Base-by-base conservation (phyloP, 805 yeast genomes). In the Wickerhamiella brachini region DNA sequence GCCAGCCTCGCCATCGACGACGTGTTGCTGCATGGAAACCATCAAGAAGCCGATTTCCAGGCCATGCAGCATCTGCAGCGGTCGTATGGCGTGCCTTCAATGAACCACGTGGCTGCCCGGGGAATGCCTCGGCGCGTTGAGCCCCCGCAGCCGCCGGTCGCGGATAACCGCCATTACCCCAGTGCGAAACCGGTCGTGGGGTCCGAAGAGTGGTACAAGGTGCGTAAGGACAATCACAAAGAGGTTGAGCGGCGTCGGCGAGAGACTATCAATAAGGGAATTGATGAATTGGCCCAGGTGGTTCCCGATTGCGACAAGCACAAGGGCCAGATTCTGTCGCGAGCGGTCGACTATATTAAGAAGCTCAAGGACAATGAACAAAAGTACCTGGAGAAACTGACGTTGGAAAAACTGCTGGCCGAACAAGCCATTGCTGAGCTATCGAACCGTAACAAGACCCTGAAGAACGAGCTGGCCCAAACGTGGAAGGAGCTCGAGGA, bases 401-500 rank as follows among this genome's bases (percentile, higher is more conserved):
- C 97, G 5, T 74, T 90, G 62, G 97, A 90, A 67, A 90, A 90
- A 70, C 75, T 93, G 55, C 74, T 88, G 56, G 83, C 90, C 38
- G 97, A 89, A 66, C 97, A 90, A 69, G 88, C 90, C 12, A 83
- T 88, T 49, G 78, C 83, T 55, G 95, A 89, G 67, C 75, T 90
- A 58, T 78, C 85, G 49, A 80, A 85, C 43, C 79, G 88, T 13
- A 90, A 89, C 70, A 95, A 87, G 61, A 84, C 86, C 68, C 75
- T 90, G 65, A 88, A 87, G 69, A 76, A 75, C 50, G 97, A 89
- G 69, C 76, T 90, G 60, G 95, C 86, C 59, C 81, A 86, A 63
- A 94, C 96, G 15, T 90, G 90, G 73, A 76, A 95, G 58, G 97
- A 89, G 64, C 81, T 85, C 51, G 96, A 90, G 64, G 81, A 77